phyloP scores from a whole-genome alignment of 768 basidiomycete species.

The Glaciozyma martinii region DNA sequence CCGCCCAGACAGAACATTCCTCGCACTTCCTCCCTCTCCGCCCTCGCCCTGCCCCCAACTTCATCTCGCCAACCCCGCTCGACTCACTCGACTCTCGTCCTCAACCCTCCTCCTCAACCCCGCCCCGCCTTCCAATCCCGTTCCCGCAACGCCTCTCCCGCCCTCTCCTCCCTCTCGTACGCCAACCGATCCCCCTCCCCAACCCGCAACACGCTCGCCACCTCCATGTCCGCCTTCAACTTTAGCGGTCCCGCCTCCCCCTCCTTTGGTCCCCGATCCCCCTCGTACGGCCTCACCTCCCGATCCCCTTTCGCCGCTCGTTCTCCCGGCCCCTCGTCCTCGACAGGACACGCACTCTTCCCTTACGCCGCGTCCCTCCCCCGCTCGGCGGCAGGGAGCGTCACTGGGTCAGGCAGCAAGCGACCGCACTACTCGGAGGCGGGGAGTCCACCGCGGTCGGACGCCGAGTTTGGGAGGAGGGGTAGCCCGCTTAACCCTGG shows the following conservation, averaged over 20 bases:
- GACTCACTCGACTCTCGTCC: slow-evolving; percentile 18
- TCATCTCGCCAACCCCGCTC: slow-evolving; percentile 8
- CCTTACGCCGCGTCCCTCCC: slow-evolving; percentile 23
- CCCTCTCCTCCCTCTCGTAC: slow-evolving; percentile 9
- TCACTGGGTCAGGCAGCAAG: background rate
- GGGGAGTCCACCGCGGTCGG: background rate
- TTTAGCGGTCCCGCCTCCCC: slow-evolving; percentile 1
- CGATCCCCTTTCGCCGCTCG: slow-evolving; percentile 20
- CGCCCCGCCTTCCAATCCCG: slow-evolving; percentile 19
- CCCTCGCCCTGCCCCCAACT: slow-evolving; percentile 3
- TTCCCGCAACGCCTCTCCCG: slow-evolving; percentile 19
- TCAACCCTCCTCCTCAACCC: slow-evolving; percentile 9
- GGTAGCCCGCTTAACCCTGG: background rate
- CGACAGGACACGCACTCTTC: slow-evolving; percentile 22
- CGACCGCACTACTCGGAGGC: slow-evolving; percentile 1
- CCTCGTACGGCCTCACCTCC: slow-evolving; percentile 16
- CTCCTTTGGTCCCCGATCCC: slow-evolving; percentile 2
- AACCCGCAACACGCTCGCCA: slow-evolving; percentile 20
- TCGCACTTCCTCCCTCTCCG: slow-evolving; percentile 19
- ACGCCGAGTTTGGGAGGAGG: background rate
- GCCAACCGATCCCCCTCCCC: slow-evolving; percentile 12
- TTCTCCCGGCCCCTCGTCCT: background rate
- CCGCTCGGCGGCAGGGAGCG: slow-evolving; percentile 6
- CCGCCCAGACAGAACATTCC: background rate
- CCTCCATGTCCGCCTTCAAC: slow-evolving; percentile 25